phyloP scores from a whole-genome alignment of 148 eudicot species.

The Amaranthus cruentus region DNA sequence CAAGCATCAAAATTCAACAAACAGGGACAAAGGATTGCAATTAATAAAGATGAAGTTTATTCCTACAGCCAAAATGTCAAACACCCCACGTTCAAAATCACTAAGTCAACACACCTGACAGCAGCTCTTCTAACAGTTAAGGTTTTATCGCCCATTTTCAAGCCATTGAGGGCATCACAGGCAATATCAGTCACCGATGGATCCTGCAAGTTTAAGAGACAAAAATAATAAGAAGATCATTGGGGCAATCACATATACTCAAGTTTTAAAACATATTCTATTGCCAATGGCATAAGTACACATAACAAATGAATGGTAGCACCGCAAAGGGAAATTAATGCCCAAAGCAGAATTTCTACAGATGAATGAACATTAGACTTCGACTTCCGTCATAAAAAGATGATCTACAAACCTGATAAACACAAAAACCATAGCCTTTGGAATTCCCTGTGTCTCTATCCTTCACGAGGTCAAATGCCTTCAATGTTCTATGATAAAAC shows the following conservation, averaged over 20 bases:
- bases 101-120: conserved; percentile 45
- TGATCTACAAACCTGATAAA: conserved; percentile 54
- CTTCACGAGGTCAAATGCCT: conserved; percentile 89
- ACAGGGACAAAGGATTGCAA: background rate
- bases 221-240: conserved; percentile 5
- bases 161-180: conserved; percentile 91
- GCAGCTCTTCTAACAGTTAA: conserved; percentile 88
- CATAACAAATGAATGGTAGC: background rate
- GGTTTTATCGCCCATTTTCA: conserved; percentile 97
- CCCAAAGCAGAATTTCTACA: background rate
- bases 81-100: background rate
- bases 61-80: background rate
- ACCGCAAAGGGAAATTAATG: background rate
- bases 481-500: conserved; percentile 49
- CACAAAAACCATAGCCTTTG: conserved; percentile 89
- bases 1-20: background rate
- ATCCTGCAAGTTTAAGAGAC: conserved; percentile 37
- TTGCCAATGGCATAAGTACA: background rate
- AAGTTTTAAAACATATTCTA: background rate
- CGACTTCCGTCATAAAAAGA: background rate
- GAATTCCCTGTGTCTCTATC: conserved; percentile 95
- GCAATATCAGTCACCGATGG: conserved; percentile 83
- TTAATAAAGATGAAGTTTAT: background rate
- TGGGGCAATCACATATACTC: background rate
- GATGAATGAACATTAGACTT: background rate